These are phyloP conservation scores for Fusarium veterinarium DNA, from an alignment of 2,329 filamentous ascomycete species.

Conservation along the genomic window DNA sequence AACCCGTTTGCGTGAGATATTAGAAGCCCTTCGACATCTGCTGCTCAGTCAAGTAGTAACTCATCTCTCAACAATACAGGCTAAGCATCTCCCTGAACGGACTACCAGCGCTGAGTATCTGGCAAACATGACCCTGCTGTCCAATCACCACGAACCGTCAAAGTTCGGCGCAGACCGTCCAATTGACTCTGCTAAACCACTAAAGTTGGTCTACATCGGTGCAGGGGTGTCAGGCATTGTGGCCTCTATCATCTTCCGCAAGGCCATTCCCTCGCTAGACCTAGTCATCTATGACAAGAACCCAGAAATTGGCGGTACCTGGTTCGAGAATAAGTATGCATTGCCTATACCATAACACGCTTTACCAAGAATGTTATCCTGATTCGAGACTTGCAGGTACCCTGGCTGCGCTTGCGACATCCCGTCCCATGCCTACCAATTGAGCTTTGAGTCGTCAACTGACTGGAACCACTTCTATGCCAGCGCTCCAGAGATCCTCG, in stretches of 20 bases:
- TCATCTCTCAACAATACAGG: background rate
- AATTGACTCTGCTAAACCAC: background rate
- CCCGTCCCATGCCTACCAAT: slow-evolving; percentile 23
- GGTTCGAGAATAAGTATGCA: slow-evolving; percentile 14
- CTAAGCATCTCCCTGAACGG: background rate
- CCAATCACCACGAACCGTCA: background rate
- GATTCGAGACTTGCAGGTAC: background rate
- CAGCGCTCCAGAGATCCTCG: slow-evolving; percentile 26
- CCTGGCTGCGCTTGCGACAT: slow-evolving; percentile 19
- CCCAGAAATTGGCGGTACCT: slow-evolving; percentile 15
- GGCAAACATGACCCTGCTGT: background rate
- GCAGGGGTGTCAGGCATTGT: slow-evolving; percentile 15
- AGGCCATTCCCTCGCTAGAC: slow-evolving; percentile 2
- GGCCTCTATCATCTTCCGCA: slow-evolving; percentile 8
- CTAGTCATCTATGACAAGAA: slow-evolving; percentile 22
- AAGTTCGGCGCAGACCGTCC: background rate
- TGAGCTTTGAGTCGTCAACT: slow-evolving; percentile 13
- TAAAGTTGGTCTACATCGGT: slow-evolving; percentile 13
- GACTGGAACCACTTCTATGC: slow-evolving; percentile 16
- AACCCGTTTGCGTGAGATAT: background rate
- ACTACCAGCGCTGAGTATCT: background rate
- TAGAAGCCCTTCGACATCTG: background rate
- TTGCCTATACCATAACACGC: background rate
- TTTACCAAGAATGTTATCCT: background rate
- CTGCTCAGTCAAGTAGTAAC: background rate